Evolutionary conservation across 768 basidiomycete species (phyloP), one percentile per base, ranked within the genome.

Genomic region (Auricularia heimuer): DNA sequence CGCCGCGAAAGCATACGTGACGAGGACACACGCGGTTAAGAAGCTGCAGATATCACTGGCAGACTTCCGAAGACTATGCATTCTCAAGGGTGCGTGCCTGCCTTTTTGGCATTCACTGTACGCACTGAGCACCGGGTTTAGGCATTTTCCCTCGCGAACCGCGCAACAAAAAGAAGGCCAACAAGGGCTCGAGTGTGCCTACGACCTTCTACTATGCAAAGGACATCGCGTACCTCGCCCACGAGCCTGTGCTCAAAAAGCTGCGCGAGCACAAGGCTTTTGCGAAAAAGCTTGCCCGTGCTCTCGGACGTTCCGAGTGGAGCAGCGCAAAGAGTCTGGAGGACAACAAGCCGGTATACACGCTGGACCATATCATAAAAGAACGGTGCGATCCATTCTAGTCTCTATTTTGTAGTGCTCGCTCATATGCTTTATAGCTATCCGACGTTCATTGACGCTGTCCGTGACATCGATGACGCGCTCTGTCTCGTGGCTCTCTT

Each of bases 111-210:
- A 65, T 18, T 63, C 36, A 34, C 12, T 69, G 58, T 51, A 62
- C 51, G 39, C 47, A 21, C 47, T 54, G 4, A 63, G 34, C 6
- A 73, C 63, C 29, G 56, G 62, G 47, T 62, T 61, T 65, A 98
- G 95, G 96, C 12, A 96, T 99, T 71, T 98, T 96, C 75, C 97
- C 97, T 68, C 91, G 96, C 64, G 97, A 99, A 75, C 97, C 97
- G 33, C 85, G 86, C 58, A 87, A 85, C 77, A 86, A 85, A 70
- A 99, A 98, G 75, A 85, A 86, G 68, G 97, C 96, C 44, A 98
- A 98, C 79, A 98, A 97, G 75, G 97, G 96, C 1, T 96, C 93
- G 3, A 94, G 94, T 63, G 95, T 93, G 0, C 94, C 95, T 3
- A 94, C 97, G 1, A 93, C 94, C 2, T 99, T 98, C 78, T 99